A percentile compares a stretch with the other conserved stretches of the same genome.
These are phyloP conservation scores for Jatropha multifida DNA, from an alignment of 441 rosid genomes.

Conservation along the genomic window DNA sequence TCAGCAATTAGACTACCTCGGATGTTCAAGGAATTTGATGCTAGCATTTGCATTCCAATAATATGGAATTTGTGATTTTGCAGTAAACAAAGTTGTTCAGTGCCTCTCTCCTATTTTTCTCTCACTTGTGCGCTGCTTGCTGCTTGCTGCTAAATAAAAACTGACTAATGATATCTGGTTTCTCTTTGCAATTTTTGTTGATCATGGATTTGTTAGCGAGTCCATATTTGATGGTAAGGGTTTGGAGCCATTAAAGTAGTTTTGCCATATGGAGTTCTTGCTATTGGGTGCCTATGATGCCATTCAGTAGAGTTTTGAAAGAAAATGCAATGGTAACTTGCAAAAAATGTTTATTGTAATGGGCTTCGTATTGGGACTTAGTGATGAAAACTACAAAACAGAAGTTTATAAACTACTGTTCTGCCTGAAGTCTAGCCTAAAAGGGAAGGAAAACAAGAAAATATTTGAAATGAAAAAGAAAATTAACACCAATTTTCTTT, in stretches of 20 bases:
- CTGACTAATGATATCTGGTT: background rate
- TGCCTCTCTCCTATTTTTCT: background rate
- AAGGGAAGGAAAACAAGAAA: too few relatives aligned
- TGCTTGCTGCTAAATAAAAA: constrained; percentile 24
- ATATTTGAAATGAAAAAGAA: too few relatives aligned
- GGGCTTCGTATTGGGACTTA: too few relatives aligned
- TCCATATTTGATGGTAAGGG: background rate
- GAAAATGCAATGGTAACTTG: too few relatives aligned
- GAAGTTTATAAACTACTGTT: too few relatives aligned
- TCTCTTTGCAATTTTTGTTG: background rate
- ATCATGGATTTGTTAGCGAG: background rate
- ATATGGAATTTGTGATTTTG: constrained; percentile 16
- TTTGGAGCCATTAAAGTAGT: background rate
- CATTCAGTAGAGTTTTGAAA: too few relatives aligned
- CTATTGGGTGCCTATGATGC: too few relatives aligned
- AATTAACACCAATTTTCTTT: too few relatives aligned
- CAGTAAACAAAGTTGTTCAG: constrained; percentile 13
- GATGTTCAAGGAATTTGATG: constrained; percentile 21
- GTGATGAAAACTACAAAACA: too few relatives aligned
- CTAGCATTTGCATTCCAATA: constrained; percentile 4
- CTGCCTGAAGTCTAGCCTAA: too few relatives aligned
- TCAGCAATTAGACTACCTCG: constrained; percentile 6
- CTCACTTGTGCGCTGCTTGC: background rate
- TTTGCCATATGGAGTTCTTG: background rate
- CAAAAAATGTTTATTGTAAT: too few relatives aligned